phyloP scores from a whole-genome alignment of 2,329 filamentous ascomycete genomes.

The Diaporthe ampelina region DNA sequence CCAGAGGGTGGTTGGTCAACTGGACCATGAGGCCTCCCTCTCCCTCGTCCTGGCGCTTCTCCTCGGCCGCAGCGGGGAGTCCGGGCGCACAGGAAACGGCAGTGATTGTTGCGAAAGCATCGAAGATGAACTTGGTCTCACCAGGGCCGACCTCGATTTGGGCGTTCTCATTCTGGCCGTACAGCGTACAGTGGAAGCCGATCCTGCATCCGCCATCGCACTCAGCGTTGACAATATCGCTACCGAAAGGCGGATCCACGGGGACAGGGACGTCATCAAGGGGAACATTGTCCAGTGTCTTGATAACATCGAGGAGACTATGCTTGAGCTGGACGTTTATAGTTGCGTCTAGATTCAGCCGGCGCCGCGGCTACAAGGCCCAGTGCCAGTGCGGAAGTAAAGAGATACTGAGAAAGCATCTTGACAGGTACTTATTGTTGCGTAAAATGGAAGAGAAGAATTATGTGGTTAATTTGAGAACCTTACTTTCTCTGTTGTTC shows the following conservation, averaged over 20 bases:
- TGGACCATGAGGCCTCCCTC: not conserved
- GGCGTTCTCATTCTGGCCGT: not conserved
- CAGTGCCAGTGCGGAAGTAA: not conserved
- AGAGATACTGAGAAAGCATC: not conserved
- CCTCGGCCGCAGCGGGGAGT: not conserved
- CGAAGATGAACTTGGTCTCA: conserved; percentile 14
- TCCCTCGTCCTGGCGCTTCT: conserved; percentile 1
- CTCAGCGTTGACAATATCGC: not conserved
- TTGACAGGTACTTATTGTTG: not conserved
- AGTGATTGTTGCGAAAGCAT: conserved; percentile 3
- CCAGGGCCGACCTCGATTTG: not conserved
- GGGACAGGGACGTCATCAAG: not conserved
- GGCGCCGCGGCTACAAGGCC: not conserved
- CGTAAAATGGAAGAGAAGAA: not conserved
- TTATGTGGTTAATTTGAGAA: no score
- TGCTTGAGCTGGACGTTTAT: conserved; percentile 16
- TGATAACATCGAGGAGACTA: not conserved
- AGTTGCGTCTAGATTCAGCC: not conserved
- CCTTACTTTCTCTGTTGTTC: rapidly evolving
- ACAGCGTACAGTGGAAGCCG: conserved; percentile 6
- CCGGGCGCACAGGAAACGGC: conserved; percentile 1
- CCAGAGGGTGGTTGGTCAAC: conserved; percentile 12
- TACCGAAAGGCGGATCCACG: not conserved
- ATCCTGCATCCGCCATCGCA: conserved; percentile 14
- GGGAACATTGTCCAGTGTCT: not conserved